Percentiles rank a stretch among this genome's conserved stretches.
phyloP scores from a whole-genome alignment of 371 early-diverging fungal species.

The Phascolomyces articulosus region DNA sequence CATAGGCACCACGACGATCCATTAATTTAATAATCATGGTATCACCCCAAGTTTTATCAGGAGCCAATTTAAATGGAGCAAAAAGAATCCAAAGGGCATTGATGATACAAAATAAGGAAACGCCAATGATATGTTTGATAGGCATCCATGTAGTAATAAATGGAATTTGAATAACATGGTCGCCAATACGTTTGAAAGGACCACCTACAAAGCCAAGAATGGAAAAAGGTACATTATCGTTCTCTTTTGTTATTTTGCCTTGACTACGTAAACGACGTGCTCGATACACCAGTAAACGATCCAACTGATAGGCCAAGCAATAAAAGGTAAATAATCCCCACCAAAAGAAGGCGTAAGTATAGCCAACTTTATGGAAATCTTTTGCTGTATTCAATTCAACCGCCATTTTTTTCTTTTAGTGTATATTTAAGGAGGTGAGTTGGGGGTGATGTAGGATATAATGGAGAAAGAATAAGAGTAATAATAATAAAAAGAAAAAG shows the following conservation, averaged over 20 bases:
- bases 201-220: not conserved
- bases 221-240: conserved; percentile 13
- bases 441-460: too few relatives aligned
- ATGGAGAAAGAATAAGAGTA: too few relatives aligned
- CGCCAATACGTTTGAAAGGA: conserved; percentile 13
- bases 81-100: conserved; percentile 38
- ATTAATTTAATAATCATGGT: conserved; percentile 22
- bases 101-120: conserved; percentile 29
- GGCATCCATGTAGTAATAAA: conserved; percentile 44
- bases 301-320: conserved; percentile 39
- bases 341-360: conserved; percentile 40
- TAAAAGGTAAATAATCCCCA: conserved; percentile 48
- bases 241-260: not conserved
- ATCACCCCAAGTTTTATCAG: conserved; percentile 4
- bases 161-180: conserved; percentile 32
- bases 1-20: conserved; percentile 50
- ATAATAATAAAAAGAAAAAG: too few relatives aligned
- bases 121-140: conserved; percentile 42
- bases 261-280: conserved; percentile 21
- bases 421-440: not conserved
- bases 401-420: not conserved
- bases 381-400: conserved; percentile 7
- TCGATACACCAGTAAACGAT: conserved; percentile 29
- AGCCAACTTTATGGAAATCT: conserved; percentile 25
- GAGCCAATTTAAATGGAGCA: conserved; percentile 25